Evolutionary conservation across 2,329 filamentous ascomycete genomes (phyloP).

Genomic region (Drechslerella stenobrocha): DNA sequence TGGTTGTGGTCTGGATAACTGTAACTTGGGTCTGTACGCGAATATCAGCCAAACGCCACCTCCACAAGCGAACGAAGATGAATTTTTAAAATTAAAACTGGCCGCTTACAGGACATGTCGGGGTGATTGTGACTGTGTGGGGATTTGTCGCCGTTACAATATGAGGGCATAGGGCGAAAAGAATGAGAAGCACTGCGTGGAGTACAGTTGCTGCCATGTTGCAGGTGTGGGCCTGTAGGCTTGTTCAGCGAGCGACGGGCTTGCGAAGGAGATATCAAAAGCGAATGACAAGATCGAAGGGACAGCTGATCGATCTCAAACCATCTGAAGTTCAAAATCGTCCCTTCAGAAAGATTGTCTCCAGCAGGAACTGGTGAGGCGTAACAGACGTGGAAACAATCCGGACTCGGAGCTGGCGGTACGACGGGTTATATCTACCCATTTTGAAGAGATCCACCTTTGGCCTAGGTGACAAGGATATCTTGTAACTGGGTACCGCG

Average conservation of each 20-base stretch:
- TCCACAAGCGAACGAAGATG: not conserved
- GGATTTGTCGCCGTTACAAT: slow-evolving; percentile 12
- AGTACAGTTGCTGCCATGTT: slow-evolving; percentile 33
- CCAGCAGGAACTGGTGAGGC: slow-evolving; percentile 48
- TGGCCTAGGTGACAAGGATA: slow-evolving; percentile 28
- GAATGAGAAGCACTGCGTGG: slow-evolving; percentile 35
- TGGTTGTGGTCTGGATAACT: slow-evolving; percentile 6
- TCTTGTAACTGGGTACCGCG: slow-evolving; percentile 21
- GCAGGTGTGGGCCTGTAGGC: slow-evolving; percentile 31
- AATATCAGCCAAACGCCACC: not conserved
- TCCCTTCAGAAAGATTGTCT: slow-evolving; percentile 48
- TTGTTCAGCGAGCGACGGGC: slow-evolving; percentile 31
- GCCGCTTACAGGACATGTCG: slow-evolving; percentile 15
- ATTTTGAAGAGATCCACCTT: slow-evolving; percentile 25
- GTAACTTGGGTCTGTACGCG: not conserved
- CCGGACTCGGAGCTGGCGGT: slow-evolving; percentile 40
- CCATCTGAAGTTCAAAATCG: slow-evolving; percentile 48
- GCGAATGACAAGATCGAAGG: slow-evolving; percentile 43
- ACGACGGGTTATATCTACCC: slow-evolving; percentile 48
- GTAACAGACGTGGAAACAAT: slow-evolving; percentile 27
- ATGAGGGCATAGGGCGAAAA: slow-evolving; percentile 17
- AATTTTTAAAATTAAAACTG: too few relatives aligned
- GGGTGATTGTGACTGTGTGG: not conserved
- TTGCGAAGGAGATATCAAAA: slow-evolving; percentile 31
- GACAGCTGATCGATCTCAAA: slow-evolving; percentile 32